Percentiles rank a stretch among this genome's conserved stretches.
These are phyloP conservation scores for Teratosphaeria zuluensis DNA, from an alignment of 2,329 filamentous ascomycete species.

Conservation along the genomic window DNA sequence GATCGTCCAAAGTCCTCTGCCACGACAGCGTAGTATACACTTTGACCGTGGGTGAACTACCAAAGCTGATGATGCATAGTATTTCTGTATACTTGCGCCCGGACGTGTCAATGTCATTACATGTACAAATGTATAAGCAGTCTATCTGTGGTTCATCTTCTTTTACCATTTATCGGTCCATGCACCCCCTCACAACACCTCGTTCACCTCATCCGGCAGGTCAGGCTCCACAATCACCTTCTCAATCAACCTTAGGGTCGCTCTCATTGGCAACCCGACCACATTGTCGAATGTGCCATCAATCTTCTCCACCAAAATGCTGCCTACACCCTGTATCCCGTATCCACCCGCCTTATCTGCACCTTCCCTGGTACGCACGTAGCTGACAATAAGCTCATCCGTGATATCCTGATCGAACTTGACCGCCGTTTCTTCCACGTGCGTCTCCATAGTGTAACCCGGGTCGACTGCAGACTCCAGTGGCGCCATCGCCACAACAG, in stretches of 20 bases:
- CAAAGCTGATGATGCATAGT: no score
- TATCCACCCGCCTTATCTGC: conserved; percentile 96
- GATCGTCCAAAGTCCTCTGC: not conserved
- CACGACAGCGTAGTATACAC: no score
- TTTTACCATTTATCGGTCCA: not conserved
- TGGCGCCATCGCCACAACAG: conserved; percentile 74
- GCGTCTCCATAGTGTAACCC: conserved; percentile 71
- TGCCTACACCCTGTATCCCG: conserved; percentile 80
- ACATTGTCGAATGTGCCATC: conserved; percentile 92
- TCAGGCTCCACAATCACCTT: conserved; percentile 67
- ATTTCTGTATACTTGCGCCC: not conserved
- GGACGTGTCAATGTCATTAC: not conserved
- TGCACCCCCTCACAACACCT: conserved; percentile 6
- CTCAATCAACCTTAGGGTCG: conserved; percentile 72
- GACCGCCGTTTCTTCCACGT: conserved; percentile 88
- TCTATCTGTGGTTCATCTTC: not conserved
- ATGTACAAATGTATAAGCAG: not conserved
- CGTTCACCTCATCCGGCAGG: conserved; percentile 46
- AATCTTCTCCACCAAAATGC: conserved; percentile 78
- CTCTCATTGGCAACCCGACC: conserved; percentile 74
- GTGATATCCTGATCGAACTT: conserved; percentile 62
- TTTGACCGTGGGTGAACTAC: no score
- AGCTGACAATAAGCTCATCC: conserved; percentile 74
- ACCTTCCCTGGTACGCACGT: conserved; percentile 78
- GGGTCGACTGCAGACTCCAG: conserved; percentile 70